These are phyloP conservation scores for Pisolithus sp. DNA, from an alignment of 768 basidiomycete species.

Conservation along the genomic window DNA sequence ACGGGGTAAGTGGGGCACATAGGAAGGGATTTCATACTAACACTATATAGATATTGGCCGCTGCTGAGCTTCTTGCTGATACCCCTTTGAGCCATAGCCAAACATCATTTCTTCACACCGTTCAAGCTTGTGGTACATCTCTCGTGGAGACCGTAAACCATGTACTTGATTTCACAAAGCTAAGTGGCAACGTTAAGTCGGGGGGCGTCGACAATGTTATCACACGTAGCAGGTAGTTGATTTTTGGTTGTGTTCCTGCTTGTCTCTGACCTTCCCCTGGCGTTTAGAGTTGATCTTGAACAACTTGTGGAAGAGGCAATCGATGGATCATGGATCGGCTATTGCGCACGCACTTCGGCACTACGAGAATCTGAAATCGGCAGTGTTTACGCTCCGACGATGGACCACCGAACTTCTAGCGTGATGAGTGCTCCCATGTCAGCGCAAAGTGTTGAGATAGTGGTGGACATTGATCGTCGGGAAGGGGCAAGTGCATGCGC, in stretches of 20 bases:
- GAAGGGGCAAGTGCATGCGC: slow-evolving; percentile 40
- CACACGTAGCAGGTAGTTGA: slow-evolving; percentile 49
- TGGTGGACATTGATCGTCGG: slow-evolving; percentile 78
- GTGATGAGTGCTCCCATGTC: slow-evolving; percentile 30
- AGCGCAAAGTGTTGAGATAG: slow-evolving; percentile 66
- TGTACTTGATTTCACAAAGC: slow-evolving; percentile 92
- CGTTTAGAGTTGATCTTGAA: slow-evolving; percentile 61
- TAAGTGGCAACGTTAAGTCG: slow-evolving; percentile 78
- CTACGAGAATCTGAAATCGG: slow-evolving; percentile 78
- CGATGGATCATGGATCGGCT: slow-evolving; percentile 92
- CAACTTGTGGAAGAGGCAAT: slow-evolving; percentile 84
- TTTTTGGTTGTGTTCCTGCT: background rate
- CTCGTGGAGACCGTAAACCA: slow-evolving; percentile 96
- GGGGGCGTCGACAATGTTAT: slow-evolving; percentile 77
- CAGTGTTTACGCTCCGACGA: slow-evolving; percentile 79
- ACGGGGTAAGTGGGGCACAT: slow-evolving; percentile 53
- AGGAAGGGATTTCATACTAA: background rate
- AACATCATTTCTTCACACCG: slow-evolving; percentile 82
- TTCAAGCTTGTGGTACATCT: slow-evolving; percentile 92
- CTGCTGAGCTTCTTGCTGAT: slow-evolving; percentile 85
- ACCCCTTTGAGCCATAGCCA: slow-evolving; percentile 79
- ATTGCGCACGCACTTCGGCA: slow-evolving; percentile 70
- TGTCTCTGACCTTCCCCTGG: background rate
- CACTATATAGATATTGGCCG: slow-evolving; percentile 66
- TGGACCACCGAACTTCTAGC: slow-evolving; percentile 38